Conservation (phyloP, 371 early-diverging fungal genomes). For the Encephalitozoon romaleae region DNA sequence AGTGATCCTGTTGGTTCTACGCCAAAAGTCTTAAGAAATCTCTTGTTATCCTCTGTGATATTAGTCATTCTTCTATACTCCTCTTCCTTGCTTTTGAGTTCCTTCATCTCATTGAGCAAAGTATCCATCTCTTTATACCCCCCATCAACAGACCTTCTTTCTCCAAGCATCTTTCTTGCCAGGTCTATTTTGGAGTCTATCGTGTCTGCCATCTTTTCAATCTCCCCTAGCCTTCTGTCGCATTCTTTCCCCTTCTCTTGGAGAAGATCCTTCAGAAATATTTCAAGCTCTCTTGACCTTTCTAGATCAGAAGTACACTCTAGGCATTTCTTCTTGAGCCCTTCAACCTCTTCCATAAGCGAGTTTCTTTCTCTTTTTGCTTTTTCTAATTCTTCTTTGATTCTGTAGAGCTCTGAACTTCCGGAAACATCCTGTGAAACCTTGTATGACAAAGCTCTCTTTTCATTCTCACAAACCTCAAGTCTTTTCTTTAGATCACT, state of each 20-base stretch:
- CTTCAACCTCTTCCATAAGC: neutral
- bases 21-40: slow-evolving; percentile 7
- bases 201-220: neutral
- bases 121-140: neutral
- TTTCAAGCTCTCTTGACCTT: neutral
- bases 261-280: neutral
- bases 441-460: slow-evolving; percentile 27
- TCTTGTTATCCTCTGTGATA: neutral
- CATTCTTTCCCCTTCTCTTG: neutral
- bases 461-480: slow-evolving; percentile 30
- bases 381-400: neutral
- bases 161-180: neutral
- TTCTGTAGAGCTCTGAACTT: neutral
- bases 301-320: neutral
- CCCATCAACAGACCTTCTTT: neutral
- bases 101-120: neutral
- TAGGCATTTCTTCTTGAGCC: neutral
- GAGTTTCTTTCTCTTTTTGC: neutral
- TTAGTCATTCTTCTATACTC: neutral
- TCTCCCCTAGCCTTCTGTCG: neutral
- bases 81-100: neutral
- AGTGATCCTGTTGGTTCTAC: neutral
- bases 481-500: slow-evolving; percentile 5
- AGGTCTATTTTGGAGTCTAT: neutral
- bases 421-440: neutral